Percentiles rank a stretch among this genome's conserved stretches.
Evolutionary conservation across 352 stramenopile species (phyloP).

Genomic region (Phytophthora sansomeana): DNA sequence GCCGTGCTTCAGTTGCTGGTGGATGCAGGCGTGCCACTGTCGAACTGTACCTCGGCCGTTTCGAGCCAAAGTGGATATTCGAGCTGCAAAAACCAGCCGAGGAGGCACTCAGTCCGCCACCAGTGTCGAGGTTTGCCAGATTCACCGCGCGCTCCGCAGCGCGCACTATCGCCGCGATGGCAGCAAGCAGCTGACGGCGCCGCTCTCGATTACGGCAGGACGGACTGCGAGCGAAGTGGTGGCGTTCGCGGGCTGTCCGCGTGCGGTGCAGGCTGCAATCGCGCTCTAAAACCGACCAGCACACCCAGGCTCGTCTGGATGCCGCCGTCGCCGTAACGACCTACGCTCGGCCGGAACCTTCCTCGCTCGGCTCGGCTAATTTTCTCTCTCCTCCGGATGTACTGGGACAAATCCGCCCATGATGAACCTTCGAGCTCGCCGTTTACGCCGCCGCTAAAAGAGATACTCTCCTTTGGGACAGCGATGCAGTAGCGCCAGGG

Average conservation of each 20-base stretch:
- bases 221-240: no score
- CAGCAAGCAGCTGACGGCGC: slow-evolving; percentile 30
- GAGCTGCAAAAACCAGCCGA: slow-evolving; percentile 20
- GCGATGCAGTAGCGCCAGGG: neutral
- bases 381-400: slow-evolving; percentile 28
- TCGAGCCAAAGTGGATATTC: slow-evolving; percentile 24
- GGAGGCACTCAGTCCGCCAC: slow-evolving; percentile 27
- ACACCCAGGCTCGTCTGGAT: slow-evolving; percentile 19
- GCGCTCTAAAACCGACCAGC: slow-evolving; percentile 21
- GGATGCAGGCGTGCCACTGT: slow-evolving; percentile 26
- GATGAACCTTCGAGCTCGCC: slow-evolving; percentile 10
- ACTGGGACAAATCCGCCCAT: slow-evolving; percentile 21
- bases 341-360: slow-evolving; percentile 26
- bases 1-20: slow-evolving; percentile 31
- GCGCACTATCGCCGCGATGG: slow-evolving; percentile 6
- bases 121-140: slow-evolving; percentile 16
- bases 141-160: slow-evolving; percentile 14
- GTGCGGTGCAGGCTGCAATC: neutral
- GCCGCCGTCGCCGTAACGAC: slow-evolving; percentile 24
- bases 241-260: neutral
- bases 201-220: slow-evolving; percentile 10
- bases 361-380: no score
- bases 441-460: slow-evolving; percentile 5
- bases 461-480: slow-evolving; percentile 12
- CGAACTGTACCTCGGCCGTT: slow-evolving; percentile 23